Percentiles rank a stretch among this genome's conserved stretches.
phyloP scores from a whole-genome alignment of 331 rosid species.

The Pyracantha coccinea region DNA sequence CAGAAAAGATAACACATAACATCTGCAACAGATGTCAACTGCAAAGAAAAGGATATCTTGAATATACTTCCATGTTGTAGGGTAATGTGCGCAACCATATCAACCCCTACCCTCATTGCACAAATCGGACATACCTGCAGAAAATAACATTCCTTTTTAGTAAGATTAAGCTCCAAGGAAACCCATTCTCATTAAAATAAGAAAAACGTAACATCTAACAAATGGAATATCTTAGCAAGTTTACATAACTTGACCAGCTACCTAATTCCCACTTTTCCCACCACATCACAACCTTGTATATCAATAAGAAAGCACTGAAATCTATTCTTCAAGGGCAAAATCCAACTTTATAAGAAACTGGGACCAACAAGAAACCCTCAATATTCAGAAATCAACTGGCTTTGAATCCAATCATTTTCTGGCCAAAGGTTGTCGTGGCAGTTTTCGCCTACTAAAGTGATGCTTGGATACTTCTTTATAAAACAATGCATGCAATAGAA shows the following conservation, averaged over 20 bases:
- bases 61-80: conserved; percentile 88
- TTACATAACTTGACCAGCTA: background rate
- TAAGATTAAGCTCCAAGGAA: background rate
- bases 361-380: background rate
- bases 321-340: background rate
- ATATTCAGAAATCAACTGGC: background rate
- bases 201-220: background rate
- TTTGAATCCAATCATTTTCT: background rate
- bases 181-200: background rate
- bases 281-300: background rate
- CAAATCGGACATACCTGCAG: conserved; percentile 95
- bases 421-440: background rate
- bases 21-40: conserved; percentile 5
- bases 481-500: background rate
- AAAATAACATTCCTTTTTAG: background rate
- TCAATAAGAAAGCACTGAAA: background rate
- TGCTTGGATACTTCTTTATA: background rate
- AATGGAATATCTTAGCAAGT: background rate
- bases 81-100: conserved; percentile 96
- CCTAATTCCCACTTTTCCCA: background rate
- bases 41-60: conserved; percentile 77
- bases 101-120: conserved; percentile 87
- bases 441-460: background rate
- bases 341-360: background rate
- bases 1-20: background rate